Evolutionary conservation across 2,329 filamentous ascomycete genomes (phyloP).

Genomic region (Neofusicoccum ribis): DNA sequence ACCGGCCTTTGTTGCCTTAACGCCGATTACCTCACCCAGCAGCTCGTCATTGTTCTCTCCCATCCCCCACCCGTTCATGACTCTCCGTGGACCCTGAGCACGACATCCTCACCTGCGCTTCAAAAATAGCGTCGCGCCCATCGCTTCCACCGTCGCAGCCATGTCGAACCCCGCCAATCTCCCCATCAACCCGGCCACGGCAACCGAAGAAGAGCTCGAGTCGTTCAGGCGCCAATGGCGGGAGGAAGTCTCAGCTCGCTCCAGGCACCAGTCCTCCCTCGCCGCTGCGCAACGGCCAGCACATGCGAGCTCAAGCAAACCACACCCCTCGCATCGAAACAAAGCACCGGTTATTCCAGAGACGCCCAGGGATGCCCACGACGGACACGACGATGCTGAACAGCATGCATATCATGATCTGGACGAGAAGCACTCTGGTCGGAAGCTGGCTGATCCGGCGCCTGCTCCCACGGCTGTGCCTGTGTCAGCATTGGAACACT

Average conservation of each 20-base stretch:
- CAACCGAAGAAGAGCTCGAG: conserved; percentile 69
- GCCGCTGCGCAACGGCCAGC: conserved; percentile 17
- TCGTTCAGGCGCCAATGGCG: conserved; percentile 84
- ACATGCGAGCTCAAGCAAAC: conserved; percentile 23
- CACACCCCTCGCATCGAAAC: conserved; percentile 25
- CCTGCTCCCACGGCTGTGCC: conserved; percentile 51
- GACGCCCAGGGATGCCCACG: conserved; percentile 27
- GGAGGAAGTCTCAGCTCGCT: conserved; percentile 67
- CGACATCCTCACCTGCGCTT: not conserved
- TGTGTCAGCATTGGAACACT: conserved; percentile 82
- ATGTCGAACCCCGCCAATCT: conserved; percentile 7
- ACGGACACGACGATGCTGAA: conserved; percentile 36
- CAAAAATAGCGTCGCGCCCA: not conserved
- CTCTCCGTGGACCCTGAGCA: not conserved
- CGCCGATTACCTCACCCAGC: not conserved
- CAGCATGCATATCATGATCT: conserved; percentile 48
- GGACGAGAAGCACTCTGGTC: conserved; percentile 47
- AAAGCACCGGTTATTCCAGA: conserved; percentile 23
- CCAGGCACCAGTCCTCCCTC: conserved; percentile 25
- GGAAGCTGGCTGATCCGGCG: conserved; percentile 45
- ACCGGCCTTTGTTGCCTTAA: conserved; percentile 3
- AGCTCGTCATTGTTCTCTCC: conserved; percentile 1
- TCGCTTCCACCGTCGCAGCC: not conserved
- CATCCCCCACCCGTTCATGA: not conserved
- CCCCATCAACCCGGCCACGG: conserved; percentile 7